Evolutionary conservation across 352 stramenopile species (phyloP).

Genomic region (Globisporangium alternatum): DNA sequence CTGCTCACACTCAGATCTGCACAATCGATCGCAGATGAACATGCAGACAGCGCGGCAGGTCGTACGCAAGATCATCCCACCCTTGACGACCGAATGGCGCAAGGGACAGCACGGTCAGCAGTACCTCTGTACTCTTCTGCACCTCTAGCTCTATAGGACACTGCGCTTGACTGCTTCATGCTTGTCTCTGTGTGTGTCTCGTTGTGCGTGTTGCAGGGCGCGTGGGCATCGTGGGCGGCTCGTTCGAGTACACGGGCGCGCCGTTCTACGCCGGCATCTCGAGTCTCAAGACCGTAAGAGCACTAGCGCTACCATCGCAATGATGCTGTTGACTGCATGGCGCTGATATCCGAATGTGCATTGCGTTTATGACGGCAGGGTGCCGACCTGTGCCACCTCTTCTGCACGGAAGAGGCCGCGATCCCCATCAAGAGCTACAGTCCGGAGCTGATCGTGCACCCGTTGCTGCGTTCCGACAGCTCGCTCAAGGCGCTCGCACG

Average conservation of each 20-base stretch:
- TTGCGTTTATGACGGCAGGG: constrained; percentile 38
- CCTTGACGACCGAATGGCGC: constrained; percentile 55
- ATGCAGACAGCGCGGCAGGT: constrained; percentile 21
- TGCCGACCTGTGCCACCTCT: constrained; percentile 94
- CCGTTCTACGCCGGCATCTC: constrained; percentile 96
- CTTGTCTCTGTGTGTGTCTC: not conserved
- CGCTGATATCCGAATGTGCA: not conserved
- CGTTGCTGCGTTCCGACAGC: constrained; percentile 61
- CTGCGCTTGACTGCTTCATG: not conserved
- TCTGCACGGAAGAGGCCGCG: constrained; percentile 93
- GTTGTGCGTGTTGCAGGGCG: constrained; percentile 34
- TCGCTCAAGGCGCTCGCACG: constrained; percentile 14
- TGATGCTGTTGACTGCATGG: not conserved
- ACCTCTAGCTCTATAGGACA: not conserved
- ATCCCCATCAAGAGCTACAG: constrained; percentile 98
- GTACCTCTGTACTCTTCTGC: not conserved
- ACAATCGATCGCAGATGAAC: not conserved
- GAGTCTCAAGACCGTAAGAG: constrained; percentile 81
- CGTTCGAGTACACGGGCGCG: constrained; percentile 95
- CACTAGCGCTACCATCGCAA: not conserved
- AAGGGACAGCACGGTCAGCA: constrained; percentile 74
- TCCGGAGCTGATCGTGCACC: constrained; percentile 95
- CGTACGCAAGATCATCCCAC: constrained; percentile 52
- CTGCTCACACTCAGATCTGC: not conserved
- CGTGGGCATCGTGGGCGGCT: constrained; percentile 95